Conservation (phyloP, 768 basidiomycete genomes). For the Suillus subalutaceus region DNA sequence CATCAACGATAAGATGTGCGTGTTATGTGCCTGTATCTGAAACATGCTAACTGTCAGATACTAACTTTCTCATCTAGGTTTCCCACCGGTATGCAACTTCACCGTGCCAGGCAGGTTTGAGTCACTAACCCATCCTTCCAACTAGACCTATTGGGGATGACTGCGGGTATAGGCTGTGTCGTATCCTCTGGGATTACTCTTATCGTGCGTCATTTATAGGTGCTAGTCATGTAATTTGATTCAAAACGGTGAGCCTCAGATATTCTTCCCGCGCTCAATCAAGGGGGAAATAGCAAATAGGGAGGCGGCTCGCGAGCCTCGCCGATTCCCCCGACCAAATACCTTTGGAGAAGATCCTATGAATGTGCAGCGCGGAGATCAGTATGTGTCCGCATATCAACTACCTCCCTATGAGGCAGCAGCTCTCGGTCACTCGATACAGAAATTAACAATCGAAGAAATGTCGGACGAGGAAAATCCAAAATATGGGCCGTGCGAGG, state of each 20-base stretch:
- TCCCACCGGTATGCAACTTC: constrained; percentile 15
- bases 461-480: constrained; percentile 15
- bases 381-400: constrained; percentile 25
- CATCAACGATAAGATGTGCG: constrained; percentile 64
- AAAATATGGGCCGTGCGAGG: not conserved
- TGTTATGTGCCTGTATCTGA: not conserved
- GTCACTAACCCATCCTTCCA: constrained; percentile 17
- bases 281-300: constrained; percentile 61
- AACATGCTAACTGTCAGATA: not conserved
- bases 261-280: constrained; percentile 83
- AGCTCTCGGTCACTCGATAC: constrained; percentile 18
- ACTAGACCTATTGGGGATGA: constrained; percentile 60
- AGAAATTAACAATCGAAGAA: constrained; percentile 39
- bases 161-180: constrained; percentile 60
- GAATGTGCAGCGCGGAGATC: not conserved
- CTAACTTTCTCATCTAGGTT: constrained; percentile 24
- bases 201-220: constrained; percentile 48
- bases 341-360: not conserved
- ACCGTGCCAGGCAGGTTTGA: not conserved
- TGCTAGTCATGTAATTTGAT: not conserved
- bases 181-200: constrained; percentile 78
- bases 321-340: not conserved
- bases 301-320: constrained; percentile 42
- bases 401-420: constrained; percentile 36
- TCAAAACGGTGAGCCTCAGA: constrained; percentile 41